Evolutionary conservation across 1,284 basidiomycete species (phyloP).

Genomic region (Sporisorium scitamineum): DNA sequence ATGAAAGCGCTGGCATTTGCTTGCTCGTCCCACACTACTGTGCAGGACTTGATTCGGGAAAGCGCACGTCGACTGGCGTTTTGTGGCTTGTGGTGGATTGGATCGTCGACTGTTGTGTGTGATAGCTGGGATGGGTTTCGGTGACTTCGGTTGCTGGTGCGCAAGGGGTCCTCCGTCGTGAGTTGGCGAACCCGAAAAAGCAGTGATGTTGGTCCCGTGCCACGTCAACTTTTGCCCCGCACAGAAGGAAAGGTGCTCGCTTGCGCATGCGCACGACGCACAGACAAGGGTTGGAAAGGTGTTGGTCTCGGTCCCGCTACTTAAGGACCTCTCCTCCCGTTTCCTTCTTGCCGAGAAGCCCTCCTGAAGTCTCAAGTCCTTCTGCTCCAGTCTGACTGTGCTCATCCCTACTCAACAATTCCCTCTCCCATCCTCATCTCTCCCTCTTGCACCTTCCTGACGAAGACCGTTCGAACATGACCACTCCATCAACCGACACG

Average conservation of each 20-base stretch:
- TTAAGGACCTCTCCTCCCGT: not conserved
- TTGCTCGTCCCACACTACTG: no score
- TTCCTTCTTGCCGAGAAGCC: not conserved
- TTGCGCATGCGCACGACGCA: not conserved
- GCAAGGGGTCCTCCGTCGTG: no score
- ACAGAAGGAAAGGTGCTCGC: not conserved
- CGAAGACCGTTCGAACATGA: conserved; percentile 4
- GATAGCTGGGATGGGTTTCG: not conserved
- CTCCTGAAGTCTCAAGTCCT: not conserved
- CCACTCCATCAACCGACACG: conserved; percentile 38
- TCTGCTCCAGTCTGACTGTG: not conserved
- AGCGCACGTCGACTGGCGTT: not conserved
- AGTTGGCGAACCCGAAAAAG: no score
- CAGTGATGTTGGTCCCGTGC: not conserved
- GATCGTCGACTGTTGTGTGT: not conserved
- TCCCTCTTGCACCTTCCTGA: not conserved
- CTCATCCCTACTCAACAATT: not conserved
- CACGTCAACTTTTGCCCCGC: not conserved
- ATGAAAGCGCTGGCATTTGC: no score
- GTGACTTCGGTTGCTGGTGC: not conserved
- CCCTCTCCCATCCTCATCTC: no score
- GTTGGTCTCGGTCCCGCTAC: not conserved
- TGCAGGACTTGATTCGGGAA: no score
- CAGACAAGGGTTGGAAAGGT: not conserved
- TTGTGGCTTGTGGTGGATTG: not conserved